A percentile compares a stretch with the other conserved stretches of the same genome.
phyloP scores from a whole-genome alignment of 2,329 filamentous ascomycete species.

The Fusarium pseudonygamai region DNA sequence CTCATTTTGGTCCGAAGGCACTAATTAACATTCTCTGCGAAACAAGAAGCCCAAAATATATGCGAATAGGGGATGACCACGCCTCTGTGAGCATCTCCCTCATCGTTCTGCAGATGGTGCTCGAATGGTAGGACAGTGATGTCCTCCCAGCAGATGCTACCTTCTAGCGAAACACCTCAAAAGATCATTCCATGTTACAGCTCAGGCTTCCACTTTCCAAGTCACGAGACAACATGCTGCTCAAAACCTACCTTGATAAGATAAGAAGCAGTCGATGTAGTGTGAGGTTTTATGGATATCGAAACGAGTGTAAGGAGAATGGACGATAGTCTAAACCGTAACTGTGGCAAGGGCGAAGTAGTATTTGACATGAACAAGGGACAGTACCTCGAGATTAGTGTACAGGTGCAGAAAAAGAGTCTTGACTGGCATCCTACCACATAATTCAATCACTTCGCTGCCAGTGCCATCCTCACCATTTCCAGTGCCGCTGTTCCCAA shows the following conservation, averaged over 20 bases:
- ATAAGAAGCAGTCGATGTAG: not conserved
- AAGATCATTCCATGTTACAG: not conserved
- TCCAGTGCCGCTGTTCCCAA: not conserved
- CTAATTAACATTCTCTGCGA: fast-evolving
- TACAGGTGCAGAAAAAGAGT: fast-evolving
- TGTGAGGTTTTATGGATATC: no score
- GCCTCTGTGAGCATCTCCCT: no score
- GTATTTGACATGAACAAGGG: no score
- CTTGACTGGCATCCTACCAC: not conserved
- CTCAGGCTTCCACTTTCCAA: no score
- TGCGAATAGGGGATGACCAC: no score
- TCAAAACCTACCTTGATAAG: not conserved
- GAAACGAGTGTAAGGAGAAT: not conserved
- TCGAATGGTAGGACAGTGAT: no score
- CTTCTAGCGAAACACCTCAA: no score
- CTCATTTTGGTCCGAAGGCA: fast-evolving
- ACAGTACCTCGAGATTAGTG: fast-evolving
- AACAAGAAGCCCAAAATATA: no score
- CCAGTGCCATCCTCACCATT: no score
- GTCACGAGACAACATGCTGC: fast-evolving
- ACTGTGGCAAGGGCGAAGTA: not conserved
- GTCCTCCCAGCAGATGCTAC: no score
- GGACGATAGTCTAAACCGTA: not conserved
- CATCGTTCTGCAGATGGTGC: no score
- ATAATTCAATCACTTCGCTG: no score